These are phyloP conservation scores for Taiozyma sp. DNA, from an alignment of 1,139 yeast species.

Conservation along the genomic window DNA sequence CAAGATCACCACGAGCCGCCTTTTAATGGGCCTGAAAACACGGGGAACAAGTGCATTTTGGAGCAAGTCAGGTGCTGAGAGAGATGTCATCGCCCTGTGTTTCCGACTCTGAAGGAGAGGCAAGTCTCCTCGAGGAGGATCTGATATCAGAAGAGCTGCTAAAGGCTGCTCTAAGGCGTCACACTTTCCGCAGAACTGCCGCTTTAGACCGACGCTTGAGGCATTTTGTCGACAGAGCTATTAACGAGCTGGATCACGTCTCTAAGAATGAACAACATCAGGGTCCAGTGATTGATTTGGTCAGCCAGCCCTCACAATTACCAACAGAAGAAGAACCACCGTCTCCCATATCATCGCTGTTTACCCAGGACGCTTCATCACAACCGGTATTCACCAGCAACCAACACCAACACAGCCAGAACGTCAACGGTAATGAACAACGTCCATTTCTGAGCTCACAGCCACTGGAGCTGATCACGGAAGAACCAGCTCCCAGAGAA, in stretches of 20 bases:
- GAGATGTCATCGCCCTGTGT: conserved; percentile 2
- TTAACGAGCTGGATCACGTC: not conserved
- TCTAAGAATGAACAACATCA: not conserved
- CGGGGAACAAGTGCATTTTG: not conserved
- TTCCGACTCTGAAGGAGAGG: conserved; percentile 19
- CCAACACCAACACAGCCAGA: not conserved
- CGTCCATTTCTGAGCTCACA: not conserved
- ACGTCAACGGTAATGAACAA: not conserved
- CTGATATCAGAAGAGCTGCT: conserved; percentile 1
- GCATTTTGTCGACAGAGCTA: not conserved
- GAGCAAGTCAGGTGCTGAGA: not conserved
- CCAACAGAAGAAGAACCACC: not conserved
- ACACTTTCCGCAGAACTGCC: not conserved
- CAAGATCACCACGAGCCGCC: not conserved
- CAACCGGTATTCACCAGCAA: not conserved
- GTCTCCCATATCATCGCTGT: not conserved
- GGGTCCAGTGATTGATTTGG: not conserved
- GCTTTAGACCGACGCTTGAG: not conserved
- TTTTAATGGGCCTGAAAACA: not conserved
- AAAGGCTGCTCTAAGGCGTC: conserved; percentile 1
- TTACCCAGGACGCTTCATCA: not conserved
- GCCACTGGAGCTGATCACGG: not conserved
- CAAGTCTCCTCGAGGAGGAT: conserved; percentile 1
- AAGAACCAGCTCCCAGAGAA: not conserved
- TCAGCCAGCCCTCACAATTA: too few relatives aligned